Base-by-base conservation (phyloP, 176 grass and related monocot species). In the Musa schizocarpa region DNA sequence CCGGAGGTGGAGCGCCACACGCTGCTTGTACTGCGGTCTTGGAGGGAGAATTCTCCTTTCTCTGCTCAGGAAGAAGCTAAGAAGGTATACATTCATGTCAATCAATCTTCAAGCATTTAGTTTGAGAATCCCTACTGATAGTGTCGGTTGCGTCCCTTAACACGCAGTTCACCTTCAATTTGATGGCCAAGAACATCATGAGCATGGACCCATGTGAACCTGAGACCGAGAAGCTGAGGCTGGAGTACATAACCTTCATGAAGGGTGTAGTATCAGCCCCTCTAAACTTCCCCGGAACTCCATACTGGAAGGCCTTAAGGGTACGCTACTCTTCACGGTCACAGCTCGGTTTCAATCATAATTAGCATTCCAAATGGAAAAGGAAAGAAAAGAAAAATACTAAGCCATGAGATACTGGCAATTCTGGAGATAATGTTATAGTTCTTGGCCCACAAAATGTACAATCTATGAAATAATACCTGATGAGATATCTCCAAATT, bases 181-280 rank as follows among this genome's bases (percentile, higher is more conserved):
- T 98, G 88, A 98, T 93, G 94, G 94, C 90, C 8, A 98, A 91
- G 88, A 98, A 93, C 80, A 93, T 98, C 81, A 89, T 98, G 84
- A 98, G 88, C 82, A 93, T 98, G 88, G 84, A 91, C 81, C 90
- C 86, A 1, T 82, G 83, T 25, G 84, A 91, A 55, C 82, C 82
- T 14, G 90, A 98, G 82, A 91, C 94, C 52, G 90, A 98, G 84
- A 83, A 65, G 75, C 85, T 98, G 86, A 59, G 94, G 65, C 69
- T 26, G 48, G 90, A 93, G 82, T 93, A 94, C 85, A 91, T 94
- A 85, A 91, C 95, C 55, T 91, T 98, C 95, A 98, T 98, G 95
- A 98, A 94, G 72, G 95, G 95, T 8, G 86, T 98, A 2, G 86
- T 98, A 8, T 93, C 95, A 29, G 80, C 88, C 69, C 95, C 95